Conservation (phyloP, 305 asterid species). For the Fraxinus baroniana region DNA sequence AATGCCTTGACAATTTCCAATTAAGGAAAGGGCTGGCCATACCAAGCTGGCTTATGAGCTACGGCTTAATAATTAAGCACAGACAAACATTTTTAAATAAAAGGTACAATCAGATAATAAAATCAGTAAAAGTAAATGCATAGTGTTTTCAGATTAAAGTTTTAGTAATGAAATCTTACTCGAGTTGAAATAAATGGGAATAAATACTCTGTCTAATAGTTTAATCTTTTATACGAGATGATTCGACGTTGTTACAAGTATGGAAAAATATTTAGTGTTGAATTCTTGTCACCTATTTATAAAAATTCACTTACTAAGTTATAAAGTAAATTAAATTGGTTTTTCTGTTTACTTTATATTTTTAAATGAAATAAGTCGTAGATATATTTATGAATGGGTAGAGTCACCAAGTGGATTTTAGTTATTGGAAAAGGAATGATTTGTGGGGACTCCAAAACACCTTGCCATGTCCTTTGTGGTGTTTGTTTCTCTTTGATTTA, state of each 20-base stretch:
- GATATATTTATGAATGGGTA: constrained; percentile 9
- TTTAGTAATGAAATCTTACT: too few species aligned
- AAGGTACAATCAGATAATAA: constrained; percentile 9
- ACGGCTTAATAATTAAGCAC: background rate
- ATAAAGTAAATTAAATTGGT: background rate
- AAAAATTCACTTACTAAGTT: background rate
- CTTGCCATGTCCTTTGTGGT: constrained; percentile 45
- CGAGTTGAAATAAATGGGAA: background rate
- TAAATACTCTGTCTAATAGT: too few species aligned
- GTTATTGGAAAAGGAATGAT: constrained; percentile 53
- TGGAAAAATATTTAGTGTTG: too few species aligned
- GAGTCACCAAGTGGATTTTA: constrained; percentile 40
- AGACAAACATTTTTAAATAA: constrained; percentile 16
- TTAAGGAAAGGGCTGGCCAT: background rate
- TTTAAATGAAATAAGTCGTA: too few species aligned
- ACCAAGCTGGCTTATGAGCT: background rate
- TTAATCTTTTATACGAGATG: background rate
- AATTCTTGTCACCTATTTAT: background rate
- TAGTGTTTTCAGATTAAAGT: too few species aligned
- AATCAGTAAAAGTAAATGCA: background rate
- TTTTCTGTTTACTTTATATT: background rate
- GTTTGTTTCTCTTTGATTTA: constrained; percentile 34
- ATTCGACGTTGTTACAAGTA: background rate
- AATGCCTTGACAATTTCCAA: too few species aligned
- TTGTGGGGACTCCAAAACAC: constrained; percentile 37